Evolutionary conservation across 1,284 basidiomycete genomes (phyloP).

Genomic region (Anthracocystis panici-leucophaei): DNA sequence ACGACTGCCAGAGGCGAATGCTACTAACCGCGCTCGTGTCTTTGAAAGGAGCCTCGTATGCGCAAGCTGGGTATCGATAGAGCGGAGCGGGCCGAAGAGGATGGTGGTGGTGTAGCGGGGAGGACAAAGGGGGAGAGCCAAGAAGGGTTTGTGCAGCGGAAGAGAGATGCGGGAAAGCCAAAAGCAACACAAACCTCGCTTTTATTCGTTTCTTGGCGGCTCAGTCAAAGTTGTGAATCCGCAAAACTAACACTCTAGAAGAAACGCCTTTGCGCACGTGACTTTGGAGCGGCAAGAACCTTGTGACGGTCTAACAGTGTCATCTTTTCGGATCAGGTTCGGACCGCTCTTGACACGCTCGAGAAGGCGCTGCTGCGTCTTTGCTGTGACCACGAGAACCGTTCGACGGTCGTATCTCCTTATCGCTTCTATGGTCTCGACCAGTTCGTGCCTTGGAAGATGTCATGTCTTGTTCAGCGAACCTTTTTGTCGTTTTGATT

Average conservation of each 20-base stretch:
- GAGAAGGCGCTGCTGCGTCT: no score
- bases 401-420: no score
- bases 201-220: background rate
- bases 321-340: background rate
- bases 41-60: background rate
- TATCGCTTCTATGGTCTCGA: no score
- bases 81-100: background rate
- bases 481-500: no score
- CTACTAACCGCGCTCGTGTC: background rate
- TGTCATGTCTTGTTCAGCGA: no score
- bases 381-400: no score
- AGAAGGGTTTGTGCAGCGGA: background rate
- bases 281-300: background rate
- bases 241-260: conserved; percentile 8
- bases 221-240: conserved; percentile 3
- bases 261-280: conserved; percentile 5
- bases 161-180: background rate
- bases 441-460: no score
- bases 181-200: conserved; percentile 4
- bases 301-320: conserved; percentile 2
- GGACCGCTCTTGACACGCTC: background rate
- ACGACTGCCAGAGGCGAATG: background rate
- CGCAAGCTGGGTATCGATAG: background rate
- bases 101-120: background rate
- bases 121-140: background rate